A percentile compares a stretch with the other conserved stretches of the same genome.
Conservation (phyloP, 306 rosid genomes). For the Comarum palustre region DNA sequence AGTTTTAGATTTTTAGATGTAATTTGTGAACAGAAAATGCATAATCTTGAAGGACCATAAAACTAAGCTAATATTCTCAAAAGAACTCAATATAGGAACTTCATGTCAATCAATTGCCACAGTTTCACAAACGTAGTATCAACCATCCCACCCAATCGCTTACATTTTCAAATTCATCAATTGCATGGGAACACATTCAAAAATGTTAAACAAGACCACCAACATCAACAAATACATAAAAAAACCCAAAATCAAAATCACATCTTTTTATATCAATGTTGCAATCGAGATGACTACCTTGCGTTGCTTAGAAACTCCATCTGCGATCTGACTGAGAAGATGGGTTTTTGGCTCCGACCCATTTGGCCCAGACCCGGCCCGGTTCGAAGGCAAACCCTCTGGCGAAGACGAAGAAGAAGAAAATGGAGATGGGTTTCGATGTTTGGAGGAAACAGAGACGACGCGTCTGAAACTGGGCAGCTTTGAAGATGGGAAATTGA, state of each 20-base stretch:
- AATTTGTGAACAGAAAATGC: not conserved
- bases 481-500: constrained; percentile 30
- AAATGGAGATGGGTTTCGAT: constrained; percentile 34
- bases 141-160: not conserved
- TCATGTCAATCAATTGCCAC: not conserved
- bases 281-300: constrained; percentile 42
- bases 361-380: constrained; percentile 19
- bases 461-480: constrained; percentile 27
- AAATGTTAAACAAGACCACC: not conserved
- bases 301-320: constrained; percentile 28
- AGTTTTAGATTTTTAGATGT: not conserved
- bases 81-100: not conserved
- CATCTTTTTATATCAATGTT: not conserved
- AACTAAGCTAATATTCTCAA: not conserved
- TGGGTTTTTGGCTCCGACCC: constrained; percentile 29
- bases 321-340: constrained; percentile 40
- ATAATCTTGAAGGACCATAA: not conserved
- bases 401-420: constrained; percentile 15
- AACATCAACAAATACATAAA: not conserved
- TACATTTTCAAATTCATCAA: constrained; percentile 9
- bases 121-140: constrained; percentile 2
- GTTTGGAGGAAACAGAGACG: constrained; percentile 36
- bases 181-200: not conserved
- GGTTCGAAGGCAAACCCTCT: constrained; percentile 28
- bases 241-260: not conserved